phyloP scores from a whole-genome alignment of 768 basidiomycete species.

The Leccinellum rugosiceps region DNA sequence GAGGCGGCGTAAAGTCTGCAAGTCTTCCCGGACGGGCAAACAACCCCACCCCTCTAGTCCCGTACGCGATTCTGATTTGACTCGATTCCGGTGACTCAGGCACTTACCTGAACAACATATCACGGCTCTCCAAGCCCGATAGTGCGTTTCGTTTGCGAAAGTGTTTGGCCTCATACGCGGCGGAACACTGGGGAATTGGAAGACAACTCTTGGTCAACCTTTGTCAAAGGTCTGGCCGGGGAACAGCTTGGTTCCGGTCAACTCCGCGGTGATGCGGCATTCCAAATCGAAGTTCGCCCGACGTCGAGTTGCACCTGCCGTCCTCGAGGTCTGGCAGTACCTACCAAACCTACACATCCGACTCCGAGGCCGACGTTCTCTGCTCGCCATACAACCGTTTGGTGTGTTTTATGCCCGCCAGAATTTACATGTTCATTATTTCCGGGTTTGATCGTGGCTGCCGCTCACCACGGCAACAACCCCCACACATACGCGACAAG shows the following conservation, averaged over 20 bases:
- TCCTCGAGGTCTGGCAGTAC: neutral
- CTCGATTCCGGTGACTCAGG: neutral
- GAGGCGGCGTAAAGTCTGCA: neutral
- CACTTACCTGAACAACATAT: neutral
- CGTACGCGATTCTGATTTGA: neutral
- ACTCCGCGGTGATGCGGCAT: neutral
- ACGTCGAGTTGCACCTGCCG: no score
- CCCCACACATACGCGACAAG: neutral
- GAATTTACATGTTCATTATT: neutral
- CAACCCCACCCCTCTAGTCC: constrained; percentile 4
- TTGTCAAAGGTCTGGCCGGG: no score
- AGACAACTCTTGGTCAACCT: no score
- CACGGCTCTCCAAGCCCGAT: neutral
- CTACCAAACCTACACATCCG: neutral
- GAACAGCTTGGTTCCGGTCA: neutral
- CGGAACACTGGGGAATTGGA: neutral
- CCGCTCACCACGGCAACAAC: constrained; percentile 14
- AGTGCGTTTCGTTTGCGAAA: neutral
- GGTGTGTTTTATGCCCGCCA: neutral
- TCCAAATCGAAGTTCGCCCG: neutral
- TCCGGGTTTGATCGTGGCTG: neutral
- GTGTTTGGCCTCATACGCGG: neutral
- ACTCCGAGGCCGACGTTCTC: neutral
- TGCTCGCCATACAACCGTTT: neutral
- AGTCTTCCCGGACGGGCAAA: neutral